Conservation (phyloP, 495 filamentous ascomycete genomes). For the Penicillium canescens region DNA sequence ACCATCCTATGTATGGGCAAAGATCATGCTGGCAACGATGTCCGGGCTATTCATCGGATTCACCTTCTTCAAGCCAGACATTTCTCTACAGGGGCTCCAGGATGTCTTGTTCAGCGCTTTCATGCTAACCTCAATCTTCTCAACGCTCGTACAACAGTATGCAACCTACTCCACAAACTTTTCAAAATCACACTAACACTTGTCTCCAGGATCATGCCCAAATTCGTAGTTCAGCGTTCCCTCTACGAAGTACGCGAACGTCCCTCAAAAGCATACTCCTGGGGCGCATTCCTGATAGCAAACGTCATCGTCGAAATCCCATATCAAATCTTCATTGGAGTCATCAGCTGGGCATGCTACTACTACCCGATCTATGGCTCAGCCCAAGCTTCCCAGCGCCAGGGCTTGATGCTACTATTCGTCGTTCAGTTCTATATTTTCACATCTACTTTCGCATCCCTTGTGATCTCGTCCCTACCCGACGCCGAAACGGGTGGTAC, state of each 20-base stretch:
- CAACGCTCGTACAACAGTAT: slow-evolving; percentile 60
- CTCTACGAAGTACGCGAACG: slow-evolving; percentile 72
- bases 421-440: slow-evolving; percentile 67
- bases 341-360: slow-evolving; percentile 61
- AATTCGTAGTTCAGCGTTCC: slow-evolving; percentile 63
- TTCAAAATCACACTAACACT: background rate
- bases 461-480: slow-evolving; percentile 49
- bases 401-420: slow-evolving; percentile 53
- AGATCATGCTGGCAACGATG: slow-evolving; percentile 52
- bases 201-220: slow-evolving; percentile 63
- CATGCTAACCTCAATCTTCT: slow-evolving; percentile 76
- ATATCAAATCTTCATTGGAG: slow-evolving; percentile 61
- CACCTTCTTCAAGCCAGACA: slow-evolving; percentile 75
- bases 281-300: slow-evolving; percentile 68
- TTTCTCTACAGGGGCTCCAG: slow-evolving; percentile 74
- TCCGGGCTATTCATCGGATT: slow-evolving; percentile 79
- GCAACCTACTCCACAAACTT: slow-evolving; percentile 2
- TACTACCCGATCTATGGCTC: slow-evolving; percentile 56
- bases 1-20: slow-evolving; percentile 54
- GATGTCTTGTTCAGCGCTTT: slow-evolving; percentile 86
- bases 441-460: slow-evolving; percentile 67
- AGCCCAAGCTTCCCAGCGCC: slow-evolving; percentile 35
- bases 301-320: slow-evolving; percentile 75
- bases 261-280: slow-evolving; percentile 69
- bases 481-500: slow-evolving; percentile 57